Evolutionary conservation across 768 basidiomycete species (phyloP).

Genomic region (Peribolospora baueri): DNA sequence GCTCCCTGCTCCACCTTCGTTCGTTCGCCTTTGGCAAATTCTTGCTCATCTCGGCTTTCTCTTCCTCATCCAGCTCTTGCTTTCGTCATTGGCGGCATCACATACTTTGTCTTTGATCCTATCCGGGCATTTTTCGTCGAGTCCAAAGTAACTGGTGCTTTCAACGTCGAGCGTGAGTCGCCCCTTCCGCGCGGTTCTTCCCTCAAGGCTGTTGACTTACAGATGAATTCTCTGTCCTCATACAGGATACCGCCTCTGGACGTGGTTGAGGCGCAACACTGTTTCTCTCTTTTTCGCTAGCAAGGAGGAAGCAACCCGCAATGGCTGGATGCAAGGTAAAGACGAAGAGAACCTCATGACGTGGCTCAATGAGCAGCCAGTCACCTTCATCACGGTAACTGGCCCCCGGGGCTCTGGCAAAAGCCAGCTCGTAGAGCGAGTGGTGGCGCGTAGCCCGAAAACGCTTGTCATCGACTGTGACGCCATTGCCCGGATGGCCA

Average conservation of each 20-base stretch:
- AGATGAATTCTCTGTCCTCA: too few species aligned
- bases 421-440: conserved; percentile 18
- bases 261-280: background rate
- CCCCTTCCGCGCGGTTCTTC: conserved; percentile 24
- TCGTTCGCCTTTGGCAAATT: conserved; percentile 29
- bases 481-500: conserved; percentile 29
- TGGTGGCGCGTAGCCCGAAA: conserved; percentile 26
- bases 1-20: too few species aligned
- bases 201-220: too few species aligned
- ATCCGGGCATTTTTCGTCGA: conserved; percentile 62
- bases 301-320: conserved; percentile 14
- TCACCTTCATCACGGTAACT: conserved; percentile 23
- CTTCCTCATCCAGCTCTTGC: conserved; percentile 39
- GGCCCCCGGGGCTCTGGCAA: conserved; percentile 24
- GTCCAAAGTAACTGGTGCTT: conserved; percentile 58
- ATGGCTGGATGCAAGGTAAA: conserved; percentile 59
- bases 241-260: too few species aligned
- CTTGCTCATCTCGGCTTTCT: conserved; percentile 64
- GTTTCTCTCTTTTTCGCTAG: conserved; percentile 3
- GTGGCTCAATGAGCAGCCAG: conserved; percentile 49
- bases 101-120: conserved; percentile 87
- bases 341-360: conserved; percentile 41
- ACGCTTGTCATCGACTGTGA: conserved; percentile 62
- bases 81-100: conserved; percentile 69
- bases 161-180: conserved; percentile 44